phyloP scores from a whole-genome alignment of 78 protist genomes.

The Isochrysis galbana region DNA sequence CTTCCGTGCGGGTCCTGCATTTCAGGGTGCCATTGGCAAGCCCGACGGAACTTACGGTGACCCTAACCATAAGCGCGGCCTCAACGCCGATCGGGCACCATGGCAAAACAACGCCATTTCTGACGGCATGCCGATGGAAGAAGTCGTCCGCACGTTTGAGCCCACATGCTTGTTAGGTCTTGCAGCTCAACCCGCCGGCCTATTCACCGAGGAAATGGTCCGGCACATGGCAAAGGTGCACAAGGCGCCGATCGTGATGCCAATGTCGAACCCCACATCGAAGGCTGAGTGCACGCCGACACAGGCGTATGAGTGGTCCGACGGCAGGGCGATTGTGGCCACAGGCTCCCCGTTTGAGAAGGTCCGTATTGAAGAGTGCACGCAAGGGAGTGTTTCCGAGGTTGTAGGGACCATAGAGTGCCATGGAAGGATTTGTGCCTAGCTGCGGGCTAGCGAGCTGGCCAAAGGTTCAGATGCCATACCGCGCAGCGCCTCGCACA shows the following conservation, averaged over 20 bases:
- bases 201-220: slow-evolving; percentile 76
- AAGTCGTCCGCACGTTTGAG: not conserved
- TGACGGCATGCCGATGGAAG: not conserved
- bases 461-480: too few relatives aligned
- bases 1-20: too few relatives aligned
- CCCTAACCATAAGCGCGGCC: not conserved
- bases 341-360: slow-evolving; percentile 68
- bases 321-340: slow-evolving; percentile 59
- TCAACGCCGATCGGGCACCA: not conserved
- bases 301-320: slow-evolving; percentile 52
- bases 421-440: too few relatives aligned
- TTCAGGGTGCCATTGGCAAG: not conserved
- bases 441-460: too few relatives aligned
- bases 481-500: too few relatives aligned
- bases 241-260: slow-evolving; percentile 87
- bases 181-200: not conserved
- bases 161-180: not conserved
- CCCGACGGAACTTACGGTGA: not conserved
- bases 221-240: slow-evolving; percentile 41
- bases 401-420: too few relatives aligned
- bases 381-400: too few relatives aligned
- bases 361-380: too few relatives aligned
- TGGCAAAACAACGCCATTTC: not conserved
- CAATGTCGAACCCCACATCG: slow-evolving; percentile 76
- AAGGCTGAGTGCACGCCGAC: slow-evolving; percentile 60